Evolutionary conservation across 441 rosid genomes (phyloP).

Genomic region (Pelargonium cotyledonis): DNA sequence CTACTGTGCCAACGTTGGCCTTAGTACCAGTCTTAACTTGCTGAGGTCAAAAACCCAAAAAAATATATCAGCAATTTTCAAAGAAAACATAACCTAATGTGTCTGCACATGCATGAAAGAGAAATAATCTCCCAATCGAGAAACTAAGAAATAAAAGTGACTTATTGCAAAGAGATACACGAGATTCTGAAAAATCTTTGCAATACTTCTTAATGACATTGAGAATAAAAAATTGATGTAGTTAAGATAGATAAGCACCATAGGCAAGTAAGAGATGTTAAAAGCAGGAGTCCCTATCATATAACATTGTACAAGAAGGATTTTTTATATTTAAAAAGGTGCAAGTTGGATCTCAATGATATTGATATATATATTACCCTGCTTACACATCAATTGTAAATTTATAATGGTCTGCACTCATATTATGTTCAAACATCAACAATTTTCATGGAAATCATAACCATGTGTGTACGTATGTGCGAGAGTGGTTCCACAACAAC

Average conservation of each 20-base stretch:
- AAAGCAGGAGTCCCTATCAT: not conserved
- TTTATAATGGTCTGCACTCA: not conserved
- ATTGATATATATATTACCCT: not conserved
- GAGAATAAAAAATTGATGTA: not conserved
- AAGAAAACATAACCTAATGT: not conserved
- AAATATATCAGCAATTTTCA: not conserved
- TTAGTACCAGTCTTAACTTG: constrained; percentile 38
- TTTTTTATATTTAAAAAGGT: no score
- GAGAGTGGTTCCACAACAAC: not conserved
- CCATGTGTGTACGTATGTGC: not conserved
- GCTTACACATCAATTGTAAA: not conserved
- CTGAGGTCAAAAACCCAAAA: constrained; percentile 15
- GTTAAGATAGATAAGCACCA: not conserved
- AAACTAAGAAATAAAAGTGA: not conserved
- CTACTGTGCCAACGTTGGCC: constrained; percentile 32
- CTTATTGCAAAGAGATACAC: not conserved
- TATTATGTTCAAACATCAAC: constrained; percentile 15
- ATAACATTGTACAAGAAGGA: not conserved
- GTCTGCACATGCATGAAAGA: not conserved
- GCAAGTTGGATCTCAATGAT: not conserved
- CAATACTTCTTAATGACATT: not conserved
- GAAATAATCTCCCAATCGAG: constrained; percentile 1
- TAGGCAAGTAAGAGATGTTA: not conserved
- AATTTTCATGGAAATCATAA: not conserved
- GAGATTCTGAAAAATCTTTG: not conserved